Evolutionary conservation across 2,329 filamentous ascomycete genomes (phyloP), one percentile per base, ranked within the genome.

Genomic region (Aspergillus tubingensis): DNA sequence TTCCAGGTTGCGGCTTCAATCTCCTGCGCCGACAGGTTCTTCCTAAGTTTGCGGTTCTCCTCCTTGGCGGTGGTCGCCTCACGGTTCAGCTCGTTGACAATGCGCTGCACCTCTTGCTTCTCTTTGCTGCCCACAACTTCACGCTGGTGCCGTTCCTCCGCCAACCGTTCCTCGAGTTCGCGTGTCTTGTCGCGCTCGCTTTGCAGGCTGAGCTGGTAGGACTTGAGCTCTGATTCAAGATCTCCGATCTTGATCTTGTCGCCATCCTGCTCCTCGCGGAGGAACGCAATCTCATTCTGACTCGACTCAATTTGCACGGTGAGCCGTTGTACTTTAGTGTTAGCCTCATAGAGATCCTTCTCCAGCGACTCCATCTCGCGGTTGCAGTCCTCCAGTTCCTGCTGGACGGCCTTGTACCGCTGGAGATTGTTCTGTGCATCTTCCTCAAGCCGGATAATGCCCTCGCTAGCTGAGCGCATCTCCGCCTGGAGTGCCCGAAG

Each of bases 231-330:
- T 8, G 91, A 91, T 72, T 98, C 93, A 7, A 98, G 82, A 71
- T 98, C 92, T 39, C 94, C 92, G 70, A 99, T 98, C 77, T 92
- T 93, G 74, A 99, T 96, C 83, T 99, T 99, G 81, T 99, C 95
- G 17, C 86, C 87, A 77, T 99, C 95, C 76, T 99, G 95, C 79
- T 99, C 95, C 73, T 99, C 95, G 1, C 95, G 88, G 54, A 99
- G 77, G 83, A 99, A 99, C 1, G 91, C 88, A 76, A 98, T 96
- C 76, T 99, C 95, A 61, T 89, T 89, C 69, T 97, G 94, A 59
- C 90, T 89, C 5, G 91, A 96, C 77, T 99, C 95, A 65, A 94
- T 89, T 72, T 98, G 93, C 32, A 99, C 91, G 3, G 90, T 89
- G 2, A 98, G 83, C 56, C 93, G 87, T 70, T 96, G 90, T 51